phyloP scores from a whole-genome alignment of 108 stramenopile genomes.

The Hondaea fermentalgiana region DNA sequence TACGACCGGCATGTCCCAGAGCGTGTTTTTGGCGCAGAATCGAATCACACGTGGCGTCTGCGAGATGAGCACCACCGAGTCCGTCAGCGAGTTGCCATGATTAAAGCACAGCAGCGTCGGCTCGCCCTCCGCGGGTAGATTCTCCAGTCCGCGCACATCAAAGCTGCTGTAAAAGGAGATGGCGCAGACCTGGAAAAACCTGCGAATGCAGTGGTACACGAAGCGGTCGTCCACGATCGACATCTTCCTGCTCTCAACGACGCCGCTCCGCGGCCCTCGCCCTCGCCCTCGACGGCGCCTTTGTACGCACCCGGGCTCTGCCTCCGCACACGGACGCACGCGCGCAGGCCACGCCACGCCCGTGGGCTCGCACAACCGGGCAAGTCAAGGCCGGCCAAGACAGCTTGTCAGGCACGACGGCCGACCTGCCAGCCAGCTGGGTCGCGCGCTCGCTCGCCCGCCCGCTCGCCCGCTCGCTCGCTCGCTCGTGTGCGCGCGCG shows the following conservation, averaged over 20 bases:
- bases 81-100: conserved; percentile 17
- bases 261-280: neutral
- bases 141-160: neutral
- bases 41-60: conserved; percentile 17
- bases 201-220: neutral
- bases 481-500: too few relatives aligned
- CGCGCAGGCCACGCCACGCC: too few relatives aligned
- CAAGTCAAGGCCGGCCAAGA: too few relatives aligned
- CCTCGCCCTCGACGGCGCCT: neutral
- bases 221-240: neutral
- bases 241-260: neutral
- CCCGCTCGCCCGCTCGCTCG: too few relatives aligned
- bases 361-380: too few relatives aligned
- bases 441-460: too few relatives aligned
- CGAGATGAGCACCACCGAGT: conserved; percentile 3
- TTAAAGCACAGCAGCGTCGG: conserved; percentile 10
- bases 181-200: neutral
- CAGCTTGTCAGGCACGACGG: too few relatives aligned
- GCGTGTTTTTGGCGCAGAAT: conserved; percentile 11
- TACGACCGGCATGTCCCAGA: neutral
- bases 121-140: neutral
- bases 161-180: neutral
- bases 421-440: too few relatives aligned
- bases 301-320: too few relatives aligned
- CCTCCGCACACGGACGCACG: too few relatives aligned